Base-by-base conservation (phyloP, 2,329 filamentous ascomycete genomes). In the Aureobasidium sp. region DNA sequence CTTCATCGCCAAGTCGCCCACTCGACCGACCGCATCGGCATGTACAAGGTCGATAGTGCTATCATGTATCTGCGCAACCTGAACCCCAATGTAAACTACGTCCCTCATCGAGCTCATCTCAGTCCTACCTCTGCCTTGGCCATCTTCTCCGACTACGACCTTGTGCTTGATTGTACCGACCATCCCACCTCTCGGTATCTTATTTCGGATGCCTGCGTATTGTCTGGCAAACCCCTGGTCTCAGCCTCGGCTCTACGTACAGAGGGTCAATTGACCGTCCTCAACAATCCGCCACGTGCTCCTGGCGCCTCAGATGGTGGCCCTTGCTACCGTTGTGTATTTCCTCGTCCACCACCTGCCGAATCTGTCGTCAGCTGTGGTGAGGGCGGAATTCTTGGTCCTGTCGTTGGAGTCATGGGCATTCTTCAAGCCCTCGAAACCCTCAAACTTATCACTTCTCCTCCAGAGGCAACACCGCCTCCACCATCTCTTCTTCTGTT, bases 121-220 rank as follows among this genome's bases (percentile, higher is more conserved):
- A 81, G 79, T 0, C 78, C 88, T 0, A 71, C 80, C 55, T 87
- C 85, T 49, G 86, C 89, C 0, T 70, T 81, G 6, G 67, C 74
- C 0, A 81, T 89, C 35, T 80, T 95, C 53, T 70, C 74, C 0
- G 62, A 73, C 3, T 97, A 95, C 65, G 88, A 95, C 62, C 61
- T 96, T 1, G 81, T 97, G 1, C 81, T 98, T 11, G 93, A 98
- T 68, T 98, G 93, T 67, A 97, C 91, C 8, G 93, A 98, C 69
- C 90, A 91, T 59, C 91, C 93, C 0, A 85, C 88, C 1, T 88
- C 89, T 0, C 86, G 93, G 38, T 97, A 98, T 67, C 79, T 97
- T 40, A 88, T 97, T 59, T 95, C 89, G 0, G 93, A 98, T 65
- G 80, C 86, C 14, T 94, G 89, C 61, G 86, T 96, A 8, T 74